phyloP scores from a whole-genome alignment of 495 filamentous ascomycete genomes.

The Apodospora peruviana region DNA sequence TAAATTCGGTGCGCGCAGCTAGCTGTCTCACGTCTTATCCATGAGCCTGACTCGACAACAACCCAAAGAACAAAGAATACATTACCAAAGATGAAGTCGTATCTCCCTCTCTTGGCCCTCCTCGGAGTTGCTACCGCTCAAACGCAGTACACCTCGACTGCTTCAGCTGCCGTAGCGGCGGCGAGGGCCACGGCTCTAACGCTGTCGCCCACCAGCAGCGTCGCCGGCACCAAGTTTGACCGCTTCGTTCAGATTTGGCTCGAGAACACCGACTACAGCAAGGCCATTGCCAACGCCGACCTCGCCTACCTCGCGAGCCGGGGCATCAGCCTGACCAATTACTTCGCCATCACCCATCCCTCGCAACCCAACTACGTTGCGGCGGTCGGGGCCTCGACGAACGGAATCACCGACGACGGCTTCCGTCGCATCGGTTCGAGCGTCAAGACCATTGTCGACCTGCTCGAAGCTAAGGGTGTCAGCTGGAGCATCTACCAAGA shows the following conservation, averaged over 20 bases:
- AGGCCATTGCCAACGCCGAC: constrained; percentile 20
- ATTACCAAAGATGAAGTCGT: too few species aligned
- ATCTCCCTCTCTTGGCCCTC: too few species aligned
- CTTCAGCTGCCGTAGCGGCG: constrained; percentile 1
- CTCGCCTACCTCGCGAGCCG: constrained; percentile 48
- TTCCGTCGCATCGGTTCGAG: constrained; percentile 53
- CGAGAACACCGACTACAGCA: constrained; percentile 60
- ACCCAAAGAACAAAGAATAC: too few species aligned
- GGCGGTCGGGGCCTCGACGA: constrained; percentile 54
- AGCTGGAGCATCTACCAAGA: constrained; percentile 68
- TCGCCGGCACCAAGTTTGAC: constrained; percentile 61
- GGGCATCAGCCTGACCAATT: constrained; percentile 62
- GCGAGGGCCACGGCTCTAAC: constrained; percentile 12
- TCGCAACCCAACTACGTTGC: constrained; percentile 63
- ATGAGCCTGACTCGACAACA: too few species aligned
- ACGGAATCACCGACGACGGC: constrained; percentile 61
- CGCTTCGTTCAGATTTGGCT: constrained; percentile 64
- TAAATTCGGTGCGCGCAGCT: too few species aligned
- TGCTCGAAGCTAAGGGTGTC: constrained; percentile 63
- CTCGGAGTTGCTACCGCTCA: too few species aligned
- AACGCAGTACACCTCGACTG: too few species aligned
- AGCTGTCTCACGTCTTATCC: too few species aligned
- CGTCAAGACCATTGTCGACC: constrained; percentile 62
- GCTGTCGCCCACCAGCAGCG: constrained; percentile 52
- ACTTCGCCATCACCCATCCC: constrained; percentile 37